These are phyloP conservation scores for Leccinum arenicola DNA, from an alignment of 768 basidiomycete species.

Conservation along the genomic window DNA sequence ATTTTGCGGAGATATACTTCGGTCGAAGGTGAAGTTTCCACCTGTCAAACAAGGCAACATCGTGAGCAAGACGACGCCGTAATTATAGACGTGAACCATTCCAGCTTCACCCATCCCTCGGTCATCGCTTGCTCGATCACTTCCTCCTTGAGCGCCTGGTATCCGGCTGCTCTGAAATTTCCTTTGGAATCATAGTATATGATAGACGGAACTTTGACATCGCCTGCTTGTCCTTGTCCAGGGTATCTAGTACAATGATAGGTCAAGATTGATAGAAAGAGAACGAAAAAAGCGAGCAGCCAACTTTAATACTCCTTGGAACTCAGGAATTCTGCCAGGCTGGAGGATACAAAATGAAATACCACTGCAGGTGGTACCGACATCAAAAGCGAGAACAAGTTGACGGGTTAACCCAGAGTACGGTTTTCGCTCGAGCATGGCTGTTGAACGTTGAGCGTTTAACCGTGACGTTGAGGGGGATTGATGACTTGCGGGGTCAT, in stretches of 20 bases:
- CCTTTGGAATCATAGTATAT: constrained; percentile 43
- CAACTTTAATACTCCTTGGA: not conserved
- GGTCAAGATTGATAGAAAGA: not conserved
- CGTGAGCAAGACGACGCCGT: no score
- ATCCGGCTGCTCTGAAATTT: constrained; percentile 5
- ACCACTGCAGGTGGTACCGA: not conserved
- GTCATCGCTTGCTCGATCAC: constrained; percentile 34
- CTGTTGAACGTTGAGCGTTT: not conserved
- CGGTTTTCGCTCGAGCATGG: constrained; percentile 30
- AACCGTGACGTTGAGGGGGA: not conserved
- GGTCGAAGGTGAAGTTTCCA: constrained; percentile 40
- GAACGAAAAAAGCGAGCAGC: not conserved
- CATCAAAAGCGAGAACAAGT: constrained; percentile 37
- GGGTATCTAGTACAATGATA: not conserved
- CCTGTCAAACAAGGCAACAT: constrained; percentile 10
- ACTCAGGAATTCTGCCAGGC: not conserved
- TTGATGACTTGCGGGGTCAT: not conserved
- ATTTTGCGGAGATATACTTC: constrained; percentile 21
- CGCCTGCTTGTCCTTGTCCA: not conserved
- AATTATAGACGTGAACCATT: constrained; percentile 34
- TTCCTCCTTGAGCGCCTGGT: constrained; percentile 38
- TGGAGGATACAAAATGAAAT: not conserved
- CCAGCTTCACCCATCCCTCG: constrained; percentile 41
- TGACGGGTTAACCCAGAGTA: constrained; percentile 33
- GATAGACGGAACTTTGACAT: not conserved